Evolutionary conservation across 208 protist genomes (phyloP).

Genomic region (Angomonas ambiguus): DNA sequence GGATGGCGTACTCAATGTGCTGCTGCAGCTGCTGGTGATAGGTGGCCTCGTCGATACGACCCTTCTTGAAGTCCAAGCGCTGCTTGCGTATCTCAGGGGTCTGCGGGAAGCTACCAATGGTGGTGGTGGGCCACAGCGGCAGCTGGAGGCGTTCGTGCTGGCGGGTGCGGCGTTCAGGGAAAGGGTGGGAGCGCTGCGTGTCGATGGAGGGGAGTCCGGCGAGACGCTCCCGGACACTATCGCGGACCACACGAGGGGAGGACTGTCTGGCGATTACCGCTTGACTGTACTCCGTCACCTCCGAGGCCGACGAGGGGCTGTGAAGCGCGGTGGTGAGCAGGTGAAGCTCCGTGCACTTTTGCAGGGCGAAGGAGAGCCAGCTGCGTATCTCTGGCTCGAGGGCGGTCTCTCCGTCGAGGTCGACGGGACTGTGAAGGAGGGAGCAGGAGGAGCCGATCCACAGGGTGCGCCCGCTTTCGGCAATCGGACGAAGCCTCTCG

Average conservation of each 20-base stretch:
- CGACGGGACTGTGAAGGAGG: conserved; percentile 74
- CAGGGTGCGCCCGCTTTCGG: conserved; percentile 25
- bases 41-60: conserved; percentile 28
- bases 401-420: conserved; percentile 47
- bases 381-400: conserved; percentile 49
- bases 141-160: conserved; percentile 49
- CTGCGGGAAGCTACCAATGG: conserved; percentile 90
- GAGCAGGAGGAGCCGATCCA: conserved; percentile 77
- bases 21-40: conserved; percentile 69
- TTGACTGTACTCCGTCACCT: conserved; percentile 35
- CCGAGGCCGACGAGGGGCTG: conserved; percentile 16
- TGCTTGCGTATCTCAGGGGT: conserved; percentile 68
- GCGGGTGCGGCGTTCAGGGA: conserved; percentile 29
- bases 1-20: conserved; percentile 75
- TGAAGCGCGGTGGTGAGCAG: conserved; percentile 40
- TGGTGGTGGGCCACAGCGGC: conserved; percentile 84
- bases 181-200: conserved; percentile 19
- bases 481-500: conserved; percentile 22
- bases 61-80: conserved; percentile 57
- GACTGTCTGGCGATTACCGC: conserved; percentile 21
- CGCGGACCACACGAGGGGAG: conserved; percentile 31
- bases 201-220: conserved; percentile 19
- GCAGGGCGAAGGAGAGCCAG: conserved; percentile 73
- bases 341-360: conserved; percentile 77
- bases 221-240: conserved; percentile 29